Evolutionary conservation across 805 yeast species (phyloP).

Genomic region (Metschnikowia drakensbergensis): DNA sequence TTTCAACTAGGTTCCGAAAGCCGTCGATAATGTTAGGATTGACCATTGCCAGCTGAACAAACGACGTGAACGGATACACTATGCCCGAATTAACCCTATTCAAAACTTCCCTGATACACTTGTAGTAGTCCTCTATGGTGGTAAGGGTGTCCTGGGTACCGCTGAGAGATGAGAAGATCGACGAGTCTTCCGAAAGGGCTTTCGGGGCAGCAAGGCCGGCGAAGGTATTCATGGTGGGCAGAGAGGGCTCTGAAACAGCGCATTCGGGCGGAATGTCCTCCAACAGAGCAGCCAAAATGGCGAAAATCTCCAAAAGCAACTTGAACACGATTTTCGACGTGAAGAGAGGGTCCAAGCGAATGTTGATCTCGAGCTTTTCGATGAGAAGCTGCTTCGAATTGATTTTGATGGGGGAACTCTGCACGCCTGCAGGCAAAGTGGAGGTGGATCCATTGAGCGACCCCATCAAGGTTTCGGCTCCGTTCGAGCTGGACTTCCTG

Average conservation of each 20-base stretch:
- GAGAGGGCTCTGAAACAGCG: constrained; percentile 3
- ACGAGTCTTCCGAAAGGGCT: constrained; percentile 25
- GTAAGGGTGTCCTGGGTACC: constrained; percentile 20
- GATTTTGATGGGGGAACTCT: constrained; percentile 37
- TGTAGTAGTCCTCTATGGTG: constrained; percentile 31
- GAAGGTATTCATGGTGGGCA: not conserved
- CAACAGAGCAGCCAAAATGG: constrained; percentile 26
- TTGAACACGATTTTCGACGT: constrained; percentile 34
- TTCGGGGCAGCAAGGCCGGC: not conserved
- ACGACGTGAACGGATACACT: constrained; percentile 34
- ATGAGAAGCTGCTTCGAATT: constrained; percentile 39
- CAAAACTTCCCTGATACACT: constrained; percentile 25
- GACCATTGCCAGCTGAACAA: constrained; percentile 31
- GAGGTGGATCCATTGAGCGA: constrained; percentile 5
- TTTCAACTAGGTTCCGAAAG: constrained; percentile 27
- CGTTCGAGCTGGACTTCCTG: not conserved
- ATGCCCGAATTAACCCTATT: constrained; percentile 32
- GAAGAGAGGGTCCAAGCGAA: constrained; percentile 37
- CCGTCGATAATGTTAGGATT: constrained; percentile 27
- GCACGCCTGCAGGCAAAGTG: constrained; percentile 6
- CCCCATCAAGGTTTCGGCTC: constrained; percentile 2
- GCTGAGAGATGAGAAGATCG: constrained; percentile 34
- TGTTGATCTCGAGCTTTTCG: constrained; percentile 43
- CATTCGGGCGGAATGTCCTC: constrained; percentile 1
- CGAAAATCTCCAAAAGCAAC: constrained; percentile 26